A percentile compares a stretch with the other conserved stretches of the same genome.
Conservation (phyloP, 2,329 filamentous ascomycete genomes). For the Pseudopithomyces maydicus region DNA sequence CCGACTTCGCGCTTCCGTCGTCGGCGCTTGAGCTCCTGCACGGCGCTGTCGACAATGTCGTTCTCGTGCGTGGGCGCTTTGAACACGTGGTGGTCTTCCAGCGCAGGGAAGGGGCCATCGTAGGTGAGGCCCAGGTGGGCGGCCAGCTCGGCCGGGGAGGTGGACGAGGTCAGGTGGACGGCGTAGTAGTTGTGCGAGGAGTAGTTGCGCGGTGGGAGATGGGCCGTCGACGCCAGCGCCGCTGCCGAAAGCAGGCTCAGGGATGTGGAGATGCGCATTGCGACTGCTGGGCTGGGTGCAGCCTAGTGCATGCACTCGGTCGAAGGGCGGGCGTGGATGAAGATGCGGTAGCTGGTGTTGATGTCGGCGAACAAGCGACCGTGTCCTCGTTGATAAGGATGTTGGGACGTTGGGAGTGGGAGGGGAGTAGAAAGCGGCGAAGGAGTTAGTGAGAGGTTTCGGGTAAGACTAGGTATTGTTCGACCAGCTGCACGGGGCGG, state of each 20-base stretch:
- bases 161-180: constrained; percentile 73
- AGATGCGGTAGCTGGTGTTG: not conserved
- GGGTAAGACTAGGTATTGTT: constrained; percentile 7
- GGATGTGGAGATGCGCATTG: constrained; percentile 55
- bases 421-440: constrained; percentile 1
- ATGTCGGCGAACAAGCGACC: constrained; percentile 1
- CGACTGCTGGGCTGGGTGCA: constrained; percentile 9
- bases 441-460: constrained; percentile 7
- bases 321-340: not conserved
- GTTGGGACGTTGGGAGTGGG: not conserved
- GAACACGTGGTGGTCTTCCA: constrained; percentile 85
- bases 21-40: constrained; percentile 60
- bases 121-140: constrained; percentile 74
- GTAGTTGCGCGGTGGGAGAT: constrained; percentile 69
- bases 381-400: constrained; percentile 3
- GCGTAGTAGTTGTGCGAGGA: constrained; percentile 90
- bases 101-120: constrained; percentile 78
- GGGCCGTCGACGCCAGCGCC: constrained; percentile 34
- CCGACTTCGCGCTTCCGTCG: constrained; percentile 64
- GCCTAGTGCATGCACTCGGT: constrained; percentile 6
- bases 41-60: constrained; percentile 56
- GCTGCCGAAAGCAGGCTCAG: constrained; percentile 43
- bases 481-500: constrained; percentile 7
- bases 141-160: constrained; percentile 72
- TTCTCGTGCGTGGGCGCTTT: constrained; percentile 66